Conservation (phyloP, 306 rosid species). For the Dicorynia guianensis region DNA sequence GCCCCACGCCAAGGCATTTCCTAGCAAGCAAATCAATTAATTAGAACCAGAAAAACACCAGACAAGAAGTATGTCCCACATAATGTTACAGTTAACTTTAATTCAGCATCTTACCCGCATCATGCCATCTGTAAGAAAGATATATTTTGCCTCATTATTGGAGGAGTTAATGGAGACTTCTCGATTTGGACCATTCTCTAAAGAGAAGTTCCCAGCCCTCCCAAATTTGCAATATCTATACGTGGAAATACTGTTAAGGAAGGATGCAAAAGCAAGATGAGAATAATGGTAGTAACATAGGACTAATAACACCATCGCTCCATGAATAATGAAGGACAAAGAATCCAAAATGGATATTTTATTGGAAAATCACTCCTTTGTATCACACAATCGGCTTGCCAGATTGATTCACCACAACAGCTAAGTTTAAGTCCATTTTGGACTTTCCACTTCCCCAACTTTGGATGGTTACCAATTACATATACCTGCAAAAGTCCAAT, state of each 20-base stretch:
- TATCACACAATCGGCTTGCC: constrained; percentile 83
- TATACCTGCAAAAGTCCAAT: constrained; percentile 61
- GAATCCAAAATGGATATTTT: constrained; percentile 69
- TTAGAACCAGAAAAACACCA: constrained; percentile 23
- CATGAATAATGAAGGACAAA: constrained; percentile 32
- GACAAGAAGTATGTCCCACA: constrained; percentile 35
- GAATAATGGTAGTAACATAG: constrained; percentile 23
- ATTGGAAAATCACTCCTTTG: constrained; percentile 73
- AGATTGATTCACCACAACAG: constrained; percentile 76
- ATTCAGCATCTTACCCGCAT: constrained; percentile 63
- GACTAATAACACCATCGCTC: constrained; percentile 25
- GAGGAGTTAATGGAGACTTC: constrained; percentile 64
- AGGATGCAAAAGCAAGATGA: constrained; percentile 30
- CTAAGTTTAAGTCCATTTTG: constrained; percentile 77
- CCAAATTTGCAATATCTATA: constrained; percentile 83
- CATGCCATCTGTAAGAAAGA: constrained; percentile 88
- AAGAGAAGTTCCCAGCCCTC: constrained; percentile 61
- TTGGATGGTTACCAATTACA: constrained; percentile 71
- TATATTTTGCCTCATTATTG: constrained; percentile 58
- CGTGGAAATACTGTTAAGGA: constrained; percentile 73
- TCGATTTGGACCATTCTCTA: constrained; percentile 80
- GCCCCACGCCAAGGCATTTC: constrained; percentile 95
- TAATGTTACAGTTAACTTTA: constrained; percentile 6
- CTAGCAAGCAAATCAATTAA: constrained; percentile 50
- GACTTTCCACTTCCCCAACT: constrained; percentile 85